These are phyloP conservation scores for Taiwanofungus camphoratus DNA, from an alignment of 1,284 basidiomycete genomes.

Conservation along the genomic window DNA sequence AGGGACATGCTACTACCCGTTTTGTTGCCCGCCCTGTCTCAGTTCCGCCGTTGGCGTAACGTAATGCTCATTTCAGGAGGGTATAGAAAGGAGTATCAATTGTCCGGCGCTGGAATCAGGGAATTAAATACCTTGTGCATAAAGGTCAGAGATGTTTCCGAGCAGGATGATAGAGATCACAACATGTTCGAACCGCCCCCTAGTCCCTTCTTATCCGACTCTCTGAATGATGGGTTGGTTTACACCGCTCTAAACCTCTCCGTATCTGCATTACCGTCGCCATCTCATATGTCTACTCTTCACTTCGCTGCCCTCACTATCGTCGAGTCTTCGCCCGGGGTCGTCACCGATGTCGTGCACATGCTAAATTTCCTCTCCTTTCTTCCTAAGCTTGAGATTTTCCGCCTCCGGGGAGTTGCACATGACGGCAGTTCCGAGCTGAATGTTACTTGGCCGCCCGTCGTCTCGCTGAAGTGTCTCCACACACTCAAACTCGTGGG, in stretches of 20 bases:
- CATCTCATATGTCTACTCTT: slow-evolving; percentile 39
- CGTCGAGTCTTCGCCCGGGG: slow-evolving; percentile 36
- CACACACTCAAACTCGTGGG: slow-evolving; percentile 48
- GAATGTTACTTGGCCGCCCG: slow-evolving; percentile 26
- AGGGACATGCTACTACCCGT: slow-evolving; percentile 52
- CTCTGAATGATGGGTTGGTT: too few relatives aligned
- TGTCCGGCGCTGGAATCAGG: too few relatives aligned
- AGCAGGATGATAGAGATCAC: too few relatives aligned
- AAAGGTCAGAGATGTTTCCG: too few relatives aligned
- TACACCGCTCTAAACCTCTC: too few relatives aligned
- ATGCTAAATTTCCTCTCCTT: slow-evolving; percentile 54
- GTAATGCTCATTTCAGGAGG: too few relatives aligned
- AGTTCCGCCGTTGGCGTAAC: slow-evolving; percentile 52
- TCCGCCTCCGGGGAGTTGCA: slow-evolving; percentile 52
- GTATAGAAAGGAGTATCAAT: too few relatives aligned
- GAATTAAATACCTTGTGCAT: too few relatives aligned
- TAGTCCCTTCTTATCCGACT: too few relatives aligned
- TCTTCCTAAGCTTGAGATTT: slow-evolving; percentile 52
- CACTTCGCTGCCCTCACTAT: slow-evolving; percentile 51
- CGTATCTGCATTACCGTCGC: slow-evolving; percentile 39
- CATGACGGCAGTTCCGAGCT: slow-evolving; percentile 38
- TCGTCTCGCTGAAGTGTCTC: slow-evolving; percentile 48
- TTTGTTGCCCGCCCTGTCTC: slow-evolving; percentile 52
- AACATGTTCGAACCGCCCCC: too few relatives aligned
- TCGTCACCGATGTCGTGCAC: slow-evolving; percentile 35